Conservation (phyloP, 306 rosid genomes). For the Malus domestica region DNA sequence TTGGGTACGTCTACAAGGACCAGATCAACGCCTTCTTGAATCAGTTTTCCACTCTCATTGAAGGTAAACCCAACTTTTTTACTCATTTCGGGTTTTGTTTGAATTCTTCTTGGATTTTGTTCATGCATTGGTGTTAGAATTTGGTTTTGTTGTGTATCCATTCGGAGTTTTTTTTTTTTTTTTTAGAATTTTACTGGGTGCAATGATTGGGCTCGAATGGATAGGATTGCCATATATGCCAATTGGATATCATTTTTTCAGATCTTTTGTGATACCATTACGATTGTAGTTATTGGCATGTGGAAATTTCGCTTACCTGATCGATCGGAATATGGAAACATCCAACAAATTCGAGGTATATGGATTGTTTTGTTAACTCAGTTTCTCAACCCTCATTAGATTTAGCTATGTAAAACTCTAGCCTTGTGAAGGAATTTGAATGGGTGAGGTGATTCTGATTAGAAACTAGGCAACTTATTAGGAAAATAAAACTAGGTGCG, state of each 20-base stretch:
- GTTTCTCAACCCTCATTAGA: neutral
- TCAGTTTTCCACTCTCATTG: slow-evolving; percentile 62
- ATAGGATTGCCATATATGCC: neutral
- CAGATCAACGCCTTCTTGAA: slow-evolving; percentile 63
- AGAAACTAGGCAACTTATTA: neutral
- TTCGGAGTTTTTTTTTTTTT: no score
- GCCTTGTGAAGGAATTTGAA: neutral
- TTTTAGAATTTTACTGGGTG: neutral
- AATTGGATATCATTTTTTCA: neutral
- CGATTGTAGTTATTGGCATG: neutral
- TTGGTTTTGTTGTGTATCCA: neutral
- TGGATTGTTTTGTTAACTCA: neutral
- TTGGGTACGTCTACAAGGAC: slow-evolving; percentile 72
- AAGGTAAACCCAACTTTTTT: slow-evolving; percentile 34
- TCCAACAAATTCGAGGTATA: neutral
- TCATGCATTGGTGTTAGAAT: neutral
- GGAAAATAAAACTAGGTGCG: neutral
- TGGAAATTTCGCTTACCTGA: neutral
- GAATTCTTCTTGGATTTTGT: neutral
- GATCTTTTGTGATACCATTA: neutral
- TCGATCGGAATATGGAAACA: neutral
- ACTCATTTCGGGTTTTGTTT: neutral
- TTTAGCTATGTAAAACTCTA: neutral
- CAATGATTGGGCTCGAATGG: neutral
- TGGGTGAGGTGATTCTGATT: neutral